Evolutionary conservation across 495 filamentous ascomycete genomes (phyloP), one percentile per base, ranked within the genome.

Genomic region (Podospora tetraspora): DNA sequence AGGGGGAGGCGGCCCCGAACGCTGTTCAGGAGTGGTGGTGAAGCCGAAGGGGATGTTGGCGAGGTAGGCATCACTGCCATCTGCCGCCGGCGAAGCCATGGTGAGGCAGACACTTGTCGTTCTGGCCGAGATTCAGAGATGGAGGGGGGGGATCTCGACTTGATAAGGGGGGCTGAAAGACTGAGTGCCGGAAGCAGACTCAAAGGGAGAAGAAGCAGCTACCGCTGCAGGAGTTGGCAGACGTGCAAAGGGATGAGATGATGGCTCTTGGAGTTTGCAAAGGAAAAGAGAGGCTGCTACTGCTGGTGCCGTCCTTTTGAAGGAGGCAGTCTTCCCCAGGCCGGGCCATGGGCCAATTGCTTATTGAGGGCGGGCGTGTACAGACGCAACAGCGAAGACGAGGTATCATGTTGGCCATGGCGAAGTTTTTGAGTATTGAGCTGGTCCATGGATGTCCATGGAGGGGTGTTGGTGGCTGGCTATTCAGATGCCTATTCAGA

Each of bases 401-500:
- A n/a, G 34, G 8, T 37, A 60, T 27, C 25, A 32, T 66, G 57
- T 29, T n/a, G 52, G 22, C 13, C 34, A 64, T 64, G 62, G n/a
- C 37, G 30, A 24, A n/a, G 25, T 19, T 52, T 52, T 52, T 59
- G 13, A 66, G 57, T 57, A 60, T 25, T 59, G 61, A 23, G 22
- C 13, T 13, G 1, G 32, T 13, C 29, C 30, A 59, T 19, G 24
- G 12, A 22, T 65, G 22, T 2, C 43, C n/a, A 58, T 52, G 56
- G 63, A 25, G 23, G 63, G 29, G 6, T 62, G 57, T 27, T 67
- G 65, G 30, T 59, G 62, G 32, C 62, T 22, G 62, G 32, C 57
- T 68, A 66, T 70, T 66, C 69, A 71, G 68, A 58, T 24, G 22
- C 59, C 64, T 75, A 76, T 78, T 76, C 63, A 66, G 71, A 75